Evolutionary conservation across 2,329 filamentous ascomycete species (phyloP), one percentile per base, ranked within the genome.

Genomic region (Teratosphaeriaceae sp.): DNA sequence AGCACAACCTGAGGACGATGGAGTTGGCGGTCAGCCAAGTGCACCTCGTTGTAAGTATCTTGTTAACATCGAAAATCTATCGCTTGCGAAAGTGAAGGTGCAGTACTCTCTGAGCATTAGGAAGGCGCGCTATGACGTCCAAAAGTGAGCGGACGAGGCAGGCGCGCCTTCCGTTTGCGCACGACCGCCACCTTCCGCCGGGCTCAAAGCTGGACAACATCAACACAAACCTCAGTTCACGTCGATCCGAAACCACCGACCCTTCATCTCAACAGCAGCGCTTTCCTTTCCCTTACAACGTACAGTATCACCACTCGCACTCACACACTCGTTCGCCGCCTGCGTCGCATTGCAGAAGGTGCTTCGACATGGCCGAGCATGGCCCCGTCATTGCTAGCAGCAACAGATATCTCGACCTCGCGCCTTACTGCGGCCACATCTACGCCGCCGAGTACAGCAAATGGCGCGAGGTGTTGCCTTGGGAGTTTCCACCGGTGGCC

Each of bases 381-480:
- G 29, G 31, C 13, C 48, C 52, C 8, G 47, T 64, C 40, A 59
- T 64, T 41, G 57, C 50, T 20, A 55, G 54, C 13, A 58, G 52
- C 45, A 50, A 61, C 27, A 55, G 58, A 30, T 56, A 40, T 38
- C 18, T 21, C 20, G 60, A 62, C 45, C 43, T 64, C 24, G 39
- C 45, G 26, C 55, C 58, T n/a, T 62, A 60, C 55, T 47, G 44
- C 40, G 43, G 52, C 21, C 34, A 43, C 38, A 48, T 60, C 33
- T 60, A 56, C 49, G 40, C 37, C 27, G 41, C 42, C n/a, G 50
- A 56, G n/a, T 38, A 38, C 3, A 24, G 49, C 19, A 52, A 51
- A 42, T 63, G 59, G 55, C 42, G 48, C 18, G 38, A 41, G 19
- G 51, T 63, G 34, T 51, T 62, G 37, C 59, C 58, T 11, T 59